phyloP scores from a whole-genome alignment of 164 flowering plant genomes.

The Amborella trichopoda region DNA sequence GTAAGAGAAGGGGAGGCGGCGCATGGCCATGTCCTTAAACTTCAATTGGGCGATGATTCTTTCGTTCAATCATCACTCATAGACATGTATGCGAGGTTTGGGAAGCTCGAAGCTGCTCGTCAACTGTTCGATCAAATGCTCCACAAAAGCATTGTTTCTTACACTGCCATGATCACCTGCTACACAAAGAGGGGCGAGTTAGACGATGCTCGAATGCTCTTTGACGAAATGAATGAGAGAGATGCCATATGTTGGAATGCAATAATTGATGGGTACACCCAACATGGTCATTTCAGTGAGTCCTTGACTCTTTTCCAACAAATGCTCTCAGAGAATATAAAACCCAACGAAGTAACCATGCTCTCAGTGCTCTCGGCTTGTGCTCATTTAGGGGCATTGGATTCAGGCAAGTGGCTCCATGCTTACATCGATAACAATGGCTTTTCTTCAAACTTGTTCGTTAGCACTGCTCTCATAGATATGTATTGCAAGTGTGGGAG shows the following conservation, averaged over 20 bases:
- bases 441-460: constrained; percentile 26
- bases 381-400: constrained; percentile 45
- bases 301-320: constrained; percentile 37
- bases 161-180: constrained; percentile 64
- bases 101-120: constrained; percentile 41
- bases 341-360: constrained; percentile 48
- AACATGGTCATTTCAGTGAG: constrained; percentile 42
- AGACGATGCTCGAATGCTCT: constrained; percentile 36
- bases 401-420: constrained; percentile 69
- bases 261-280: constrained; percentile 65
- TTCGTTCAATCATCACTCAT: constrained; percentile 60
- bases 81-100: constrained; percentile 53
- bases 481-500: constrained; percentile 85
- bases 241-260: constrained; percentile 81
- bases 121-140: constrained; percentile 56
- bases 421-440: constrained; percentile 29
- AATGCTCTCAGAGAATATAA: constrained; percentile 34
- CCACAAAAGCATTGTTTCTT: constrained; percentile 42
- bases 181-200: constrained; percentile 47
- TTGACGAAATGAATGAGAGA: constrained; percentile 44
- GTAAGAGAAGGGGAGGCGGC: constrained; percentile 18
- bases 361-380: constrained; percentile 62
- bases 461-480: constrained; percentile 59
- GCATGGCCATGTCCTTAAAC: constrained; percentile 43
- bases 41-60: constrained; percentile 28